Evolutionary conservation across 2,329 filamentous ascomycete species (phyloP), one percentile per base, ranked within the genome.

Genomic region (Hypoxylon sp.): DNA sequence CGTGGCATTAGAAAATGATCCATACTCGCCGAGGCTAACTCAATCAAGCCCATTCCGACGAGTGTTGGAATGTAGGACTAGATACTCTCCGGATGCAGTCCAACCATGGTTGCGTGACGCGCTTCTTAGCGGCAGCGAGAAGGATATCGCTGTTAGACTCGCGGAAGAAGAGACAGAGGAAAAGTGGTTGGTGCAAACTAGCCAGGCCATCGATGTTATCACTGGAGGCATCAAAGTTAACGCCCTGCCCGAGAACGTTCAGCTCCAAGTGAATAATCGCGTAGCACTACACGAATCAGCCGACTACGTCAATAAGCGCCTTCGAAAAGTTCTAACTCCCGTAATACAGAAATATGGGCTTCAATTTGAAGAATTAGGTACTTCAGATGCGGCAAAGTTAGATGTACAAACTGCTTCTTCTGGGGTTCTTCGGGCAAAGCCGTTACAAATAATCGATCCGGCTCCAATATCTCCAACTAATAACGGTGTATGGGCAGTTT

Each of bases 21-120:
- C 66, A 0, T 69, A 69, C 42, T 44, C 54, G 1, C 62, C 69
- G 5, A 50, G 51, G 2, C 35, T 71, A 2, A 66, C 68, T 4
- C 65, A 63, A 13, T 66, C 58, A 1, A 72, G 44, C 10, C 69
- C 86, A 84, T 0, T 84, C 84, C 59, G 80, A 84, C 17, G 80
- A 78, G 8, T 81, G 83, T 78, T 88, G 1, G 79, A 85, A 70
- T 88, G 86, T 60, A 84, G 85, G 35, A 82, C 83, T 0, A 81
- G 81, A 29, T 83, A 87, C 66, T 84, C 84, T 0, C 82, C 84
- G 0, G 52, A 70, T 1, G 74, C 79, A n/a, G 83, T 86, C 44
- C 78, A 82, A 57, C 74, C 77, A 2, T 83, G 81, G 81, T 74
- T 81, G 22, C 59, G 55, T 5, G 17, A 72, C 77, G 33, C 59